A percentile compares a stretch with the other conserved stretches of the same genome.
These are phyloP conservation scores for Pythium dissotocum DNA, from an alignment of 352 stramenopile species.

Conservation along the genomic window DNA sequence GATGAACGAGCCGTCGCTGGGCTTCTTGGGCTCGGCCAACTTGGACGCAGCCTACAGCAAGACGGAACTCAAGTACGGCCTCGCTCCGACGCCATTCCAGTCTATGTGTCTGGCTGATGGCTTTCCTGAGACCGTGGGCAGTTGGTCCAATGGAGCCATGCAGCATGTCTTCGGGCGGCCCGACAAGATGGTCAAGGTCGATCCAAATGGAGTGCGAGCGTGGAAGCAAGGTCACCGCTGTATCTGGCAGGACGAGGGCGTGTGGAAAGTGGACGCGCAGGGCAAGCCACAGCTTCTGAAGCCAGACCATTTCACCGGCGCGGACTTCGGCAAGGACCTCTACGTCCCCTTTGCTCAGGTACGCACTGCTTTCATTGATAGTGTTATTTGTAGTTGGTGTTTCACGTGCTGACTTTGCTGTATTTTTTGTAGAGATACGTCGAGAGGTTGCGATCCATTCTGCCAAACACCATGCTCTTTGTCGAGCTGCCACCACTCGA, in stretches of 20 bases:
- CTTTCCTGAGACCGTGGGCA: constrained; percentile 54
- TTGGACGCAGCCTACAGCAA: constrained; percentile 54
- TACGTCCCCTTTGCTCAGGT: constrained; percentile 81
- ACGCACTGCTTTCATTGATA: constrained; percentile 9
- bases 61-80: constrained; percentile 67
- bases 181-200: constrained; percentile 45
- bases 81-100: constrained; percentile 79
- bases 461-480: constrained; percentile 74
- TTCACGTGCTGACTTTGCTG: neutral
- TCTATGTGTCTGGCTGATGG: constrained; percentile 79
- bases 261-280: constrained; percentile 62
- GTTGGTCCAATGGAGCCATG: constrained; percentile 76
- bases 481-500: constrained; percentile 80
- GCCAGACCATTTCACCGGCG: constrained; percentile 67
- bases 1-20: constrained; percentile 90
- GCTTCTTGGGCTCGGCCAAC: constrained; percentile 72
- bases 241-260: constrained; percentile 81
- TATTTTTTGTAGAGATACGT: constrained; percentile 39
- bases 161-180: constrained; percentile 68
- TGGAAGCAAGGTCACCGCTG: constrained; percentile 71
- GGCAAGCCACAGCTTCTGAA: constrained; percentile 50
- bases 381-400: neutral
- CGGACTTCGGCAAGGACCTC: constrained; percentile 78
- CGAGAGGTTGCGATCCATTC: constrained; percentile 52
- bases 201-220: constrained; percentile 56